Evolutionary conservation across 345 rosid species (phyloP).

Genomic region (Boechera retrofracta): DNA sequence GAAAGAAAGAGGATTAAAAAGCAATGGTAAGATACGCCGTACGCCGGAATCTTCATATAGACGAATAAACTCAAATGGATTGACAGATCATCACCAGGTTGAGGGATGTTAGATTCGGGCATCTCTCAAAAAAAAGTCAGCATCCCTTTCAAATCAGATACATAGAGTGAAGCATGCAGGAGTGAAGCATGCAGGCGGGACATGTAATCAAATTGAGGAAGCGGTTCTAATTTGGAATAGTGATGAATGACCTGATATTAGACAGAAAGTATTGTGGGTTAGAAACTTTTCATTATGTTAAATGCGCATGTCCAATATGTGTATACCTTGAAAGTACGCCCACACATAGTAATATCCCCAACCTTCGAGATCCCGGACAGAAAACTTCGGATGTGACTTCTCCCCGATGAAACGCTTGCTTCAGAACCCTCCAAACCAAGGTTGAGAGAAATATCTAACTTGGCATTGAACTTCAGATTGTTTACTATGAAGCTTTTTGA

Average conservation of each 20-base stretch:
- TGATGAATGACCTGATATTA: neutral
- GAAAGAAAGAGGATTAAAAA: neutral
- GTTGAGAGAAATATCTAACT: neutral
- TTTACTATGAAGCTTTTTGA: neutral
- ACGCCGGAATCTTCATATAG: neutral
- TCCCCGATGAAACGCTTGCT: neutral
- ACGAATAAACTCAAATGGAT: neutral
- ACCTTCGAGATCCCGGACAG: neutral
- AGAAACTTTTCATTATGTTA: neutral
- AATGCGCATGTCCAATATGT: neutral
- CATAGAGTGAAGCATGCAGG: neutral
- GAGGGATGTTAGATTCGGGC: neutral
- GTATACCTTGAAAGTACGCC: neutral
- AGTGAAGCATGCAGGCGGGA: neutral
- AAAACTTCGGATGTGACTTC: neutral
- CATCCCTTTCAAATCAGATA: neutral
- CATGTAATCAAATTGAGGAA: neutral
- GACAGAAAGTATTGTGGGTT: neutral
- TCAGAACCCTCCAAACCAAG: neutral
- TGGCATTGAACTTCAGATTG: neutral
- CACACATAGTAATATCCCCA: neutral
- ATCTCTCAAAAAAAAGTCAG: neutral
- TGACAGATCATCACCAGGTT: slow-evolving; percentile 2
- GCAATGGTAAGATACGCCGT: neutral
- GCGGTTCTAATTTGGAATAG: neutral